phyloP scores from a whole-genome alignment of 2,329 filamentous ascomycete genomes.

The Aureobasidium sp. region DNA sequence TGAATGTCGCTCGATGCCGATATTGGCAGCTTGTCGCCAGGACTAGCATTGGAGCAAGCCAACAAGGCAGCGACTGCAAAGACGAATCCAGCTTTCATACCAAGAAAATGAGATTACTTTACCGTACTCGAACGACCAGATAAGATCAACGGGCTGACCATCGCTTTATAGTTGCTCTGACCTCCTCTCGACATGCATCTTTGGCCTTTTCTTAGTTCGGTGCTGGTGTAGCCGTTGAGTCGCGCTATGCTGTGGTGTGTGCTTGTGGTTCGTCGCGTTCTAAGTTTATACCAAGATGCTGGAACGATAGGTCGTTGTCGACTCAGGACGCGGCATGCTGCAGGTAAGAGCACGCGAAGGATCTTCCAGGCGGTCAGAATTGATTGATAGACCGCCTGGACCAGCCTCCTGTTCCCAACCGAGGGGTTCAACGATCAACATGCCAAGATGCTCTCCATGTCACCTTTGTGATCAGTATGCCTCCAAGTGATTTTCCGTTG shows the following conservation, averaged over 20 bases:
- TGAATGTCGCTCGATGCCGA: not conserved
- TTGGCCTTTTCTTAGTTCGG: not conserved
- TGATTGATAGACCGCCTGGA: constrained; percentile 1
- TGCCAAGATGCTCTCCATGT: not conserved
- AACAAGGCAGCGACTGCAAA: not conserved
- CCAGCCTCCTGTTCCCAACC: not conserved
- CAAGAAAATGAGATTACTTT: accelerated
- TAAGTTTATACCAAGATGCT: not conserved
- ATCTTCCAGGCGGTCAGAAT: not conserved
- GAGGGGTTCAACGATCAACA: not conserved
- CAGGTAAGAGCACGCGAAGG: not conserved
- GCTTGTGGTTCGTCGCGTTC: not conserved
- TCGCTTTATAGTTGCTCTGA: not conserved
- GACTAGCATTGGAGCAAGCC: not conserved
- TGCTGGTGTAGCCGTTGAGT: not conserved
- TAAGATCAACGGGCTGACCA: too few species aligned
- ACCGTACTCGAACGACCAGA: not conserved
- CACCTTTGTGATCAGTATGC: not conserved
- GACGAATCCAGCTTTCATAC: not conserved
- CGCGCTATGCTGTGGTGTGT: not conserved
- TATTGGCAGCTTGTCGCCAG: not conserved
- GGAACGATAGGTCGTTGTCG: not conserved
- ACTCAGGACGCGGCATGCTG: not conserved
- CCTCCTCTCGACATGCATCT: not conserved
- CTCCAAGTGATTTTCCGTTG: not conserved